Evolutionary conservation across 1,139 yeast genomes (phyloP), one percentile per base, ranked within the genome.

Genomic region (Lodderomyces jiufengensis): DNA sequence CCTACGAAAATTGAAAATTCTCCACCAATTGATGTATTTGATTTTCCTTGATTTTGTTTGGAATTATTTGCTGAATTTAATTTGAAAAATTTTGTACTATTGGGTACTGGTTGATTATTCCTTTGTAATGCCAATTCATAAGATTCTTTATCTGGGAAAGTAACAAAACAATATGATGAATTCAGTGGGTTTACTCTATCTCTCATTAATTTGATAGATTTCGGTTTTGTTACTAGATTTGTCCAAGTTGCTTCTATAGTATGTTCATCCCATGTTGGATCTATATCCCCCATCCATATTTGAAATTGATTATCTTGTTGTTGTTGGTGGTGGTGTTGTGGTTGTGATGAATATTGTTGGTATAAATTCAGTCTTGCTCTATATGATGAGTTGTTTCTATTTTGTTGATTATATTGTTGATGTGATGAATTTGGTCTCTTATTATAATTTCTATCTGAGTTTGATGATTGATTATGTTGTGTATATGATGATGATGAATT

Each of bases 261-360:
- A 11, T 65, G 66, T 56, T 88, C 97, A 45, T 84, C 88, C 80
- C 94, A 84, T 61, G 78, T 70, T 1, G 94, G 86, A 49, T 88
- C 96, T 32, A 90, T 64, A 56, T 88, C 97, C 9, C 97, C 97
- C 97, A 90, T 90, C 96, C 96, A 88, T 37, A 87, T 42, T 43
- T 70, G 76, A 32, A 39, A 44, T 27, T 39, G 50, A 11, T 38
- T 39, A 23, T 38, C 44, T 11, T 31, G 34, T 9, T 36, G 29
- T 20, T 39, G 28, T 5, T 32, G 18, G 14, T 23, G 5, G 18
- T 32, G 30, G 5, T 8, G 29, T 8, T 11, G 9, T 16, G 18
- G 31, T 8, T 5, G n/a, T n/a, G 15, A 11, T n/a, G 31, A 20
- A 20, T 45, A 38, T 28, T 43, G 49, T 24, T 42, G 44, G 33